phyloP scores from a whole-genome alignment of 2,329 filamentous ascomycete genomes.

The Fusarium sp. region DNA sequence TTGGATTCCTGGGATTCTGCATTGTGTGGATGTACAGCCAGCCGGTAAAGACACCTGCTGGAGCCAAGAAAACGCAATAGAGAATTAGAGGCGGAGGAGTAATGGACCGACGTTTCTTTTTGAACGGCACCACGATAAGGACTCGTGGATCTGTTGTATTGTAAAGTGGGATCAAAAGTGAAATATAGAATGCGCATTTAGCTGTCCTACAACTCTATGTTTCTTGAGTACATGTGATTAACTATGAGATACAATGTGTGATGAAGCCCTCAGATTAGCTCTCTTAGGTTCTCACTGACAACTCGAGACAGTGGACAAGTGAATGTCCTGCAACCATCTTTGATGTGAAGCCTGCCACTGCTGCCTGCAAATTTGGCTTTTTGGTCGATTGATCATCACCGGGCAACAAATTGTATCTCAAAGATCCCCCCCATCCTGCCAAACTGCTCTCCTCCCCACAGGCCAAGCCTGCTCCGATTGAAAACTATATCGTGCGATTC shows the following conservation, averaged over 20 bases:
- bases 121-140: conserved; percentile 16
- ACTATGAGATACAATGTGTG: conserved; percentile 27
- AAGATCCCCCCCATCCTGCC: conserved; percentile 10
- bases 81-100: conserved; percentile 38
- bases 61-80: conserved; percentile 64
- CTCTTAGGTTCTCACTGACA: conserved; percentile 68
- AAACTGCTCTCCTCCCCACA: conserved; percentile 1
- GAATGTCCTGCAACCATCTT: conserved; percentile 19
- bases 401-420: conserved; percentile 51
- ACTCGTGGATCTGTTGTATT: conserved; percentile 29
- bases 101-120: conserved; percentile 34
- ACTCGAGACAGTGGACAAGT: conserved; percentile 52
- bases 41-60: conserved; percentile 55
- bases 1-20: conserved; percentile 87
- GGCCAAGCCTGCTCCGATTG: conserved; percentile 64
- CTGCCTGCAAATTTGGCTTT: conserved; percentile 71
- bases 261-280: conserved; percentile 68
- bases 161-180: conserved; percentile 44
- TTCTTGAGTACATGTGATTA: neutral
- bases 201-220: conserved; percentile 17
- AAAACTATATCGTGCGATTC: conserved; percentile 63
- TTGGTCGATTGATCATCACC: conserved; percentile 67
- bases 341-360: conserved; percentile 49
- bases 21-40: conserved; percentile 85
- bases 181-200: conserved; percentile 43